Base-by-base conservation (phyloP, 2,329 filamentous ascomycete species). In the Verticillium isaacii region DNA sequence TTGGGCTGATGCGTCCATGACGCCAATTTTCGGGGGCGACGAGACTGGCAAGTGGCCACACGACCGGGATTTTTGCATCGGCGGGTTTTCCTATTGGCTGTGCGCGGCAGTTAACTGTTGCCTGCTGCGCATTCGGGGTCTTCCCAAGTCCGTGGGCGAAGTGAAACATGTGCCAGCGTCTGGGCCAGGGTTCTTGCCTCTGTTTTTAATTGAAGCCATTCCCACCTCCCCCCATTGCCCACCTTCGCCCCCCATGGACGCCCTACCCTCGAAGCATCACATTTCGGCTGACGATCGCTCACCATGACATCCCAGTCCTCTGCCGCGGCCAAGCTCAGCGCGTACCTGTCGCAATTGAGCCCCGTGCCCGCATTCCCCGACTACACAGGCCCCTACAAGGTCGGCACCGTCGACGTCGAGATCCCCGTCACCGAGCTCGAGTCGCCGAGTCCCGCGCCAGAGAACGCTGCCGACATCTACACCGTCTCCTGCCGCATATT, bases 401-500 rank as follows among this genome's bases (percentile, higher is more conserved):
- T 95, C 62, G 92, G 91, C 65, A 91, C 89, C 2, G 80, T 92
- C 66, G 92, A 96, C 69, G 82, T 94, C 66, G 92, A 96, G 77
- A 85, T 96, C 17, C 90, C 92, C 54, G 80, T 89, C 11, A 79
- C 82, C 32, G 82, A 86, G 57, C 77, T 89, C 6, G 72, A 81
- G 2, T 78, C 83, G 1, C 85, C 87, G 0, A 79, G 82, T 25
- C 77, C 81, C 3, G 74, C 79, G 8, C 84, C 85, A 6, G 77
- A 81, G 8, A 80, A 82, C 58, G 82, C 85, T 5, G 74, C 76
- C 61, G 79, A 80, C 55, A 86, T 93, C 56, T 79, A 86, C 23
- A 96, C 92, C 1, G 81, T 96, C 32, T 88, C 90, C 61, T 95
- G 92, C 73, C 86, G 92, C 65, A 81, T 96, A 62, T 96, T 91